These are phyloP conservation scores for Phaeotremella skinneri DNA, from an alignment of 768 basidiomycete genomes.

Conservation along the genomic window DNA sequence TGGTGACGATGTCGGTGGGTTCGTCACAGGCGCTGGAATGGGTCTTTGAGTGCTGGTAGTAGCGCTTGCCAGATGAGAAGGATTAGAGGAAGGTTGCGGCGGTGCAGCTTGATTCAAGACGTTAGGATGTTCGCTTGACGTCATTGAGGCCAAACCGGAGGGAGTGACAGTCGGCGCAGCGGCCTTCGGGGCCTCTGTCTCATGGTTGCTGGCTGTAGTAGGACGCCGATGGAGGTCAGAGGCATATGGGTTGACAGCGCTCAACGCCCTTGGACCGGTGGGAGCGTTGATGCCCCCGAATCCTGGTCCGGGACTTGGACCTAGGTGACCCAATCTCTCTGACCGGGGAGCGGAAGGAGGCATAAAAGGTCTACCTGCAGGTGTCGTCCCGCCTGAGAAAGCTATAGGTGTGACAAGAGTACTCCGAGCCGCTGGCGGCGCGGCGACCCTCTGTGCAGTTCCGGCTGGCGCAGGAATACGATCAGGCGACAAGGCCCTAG, in stretches of 20 bases:
- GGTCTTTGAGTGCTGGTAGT: too few species aligned
- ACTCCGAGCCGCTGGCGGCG: too few species aligned
- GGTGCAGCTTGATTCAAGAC: background rate
- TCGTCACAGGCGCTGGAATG: too few species aligned
- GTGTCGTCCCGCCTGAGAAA: too few species aligned
- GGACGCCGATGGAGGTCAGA: background rate
- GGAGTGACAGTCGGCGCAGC: too few species aligned
- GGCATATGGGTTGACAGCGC: background rate
- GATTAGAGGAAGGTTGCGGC: background rate
- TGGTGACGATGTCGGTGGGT: background rate
- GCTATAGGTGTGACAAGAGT: background rate
- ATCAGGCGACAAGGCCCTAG: background rate
- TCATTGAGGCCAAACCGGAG: too few species aligned
- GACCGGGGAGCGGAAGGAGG: conserved; percentile 35
- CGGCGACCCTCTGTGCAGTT: too few species aligned
- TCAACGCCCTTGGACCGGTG: background rate
- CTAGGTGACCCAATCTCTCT: conserved; percentile 15
- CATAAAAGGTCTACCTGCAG: conserved; percentile 4
- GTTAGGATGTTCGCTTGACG: background rate
- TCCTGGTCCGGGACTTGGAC: background rate
- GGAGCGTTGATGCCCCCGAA: background rate
- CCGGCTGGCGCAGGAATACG: background rate
- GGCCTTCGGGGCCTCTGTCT: background rate
- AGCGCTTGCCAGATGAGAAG: too few species aligned
- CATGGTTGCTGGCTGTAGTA: background rate